Evolutionary conservation across 495 filamentous ascomycete species (phyloP).

Genomic region (Penicillium soppii): DNA sequence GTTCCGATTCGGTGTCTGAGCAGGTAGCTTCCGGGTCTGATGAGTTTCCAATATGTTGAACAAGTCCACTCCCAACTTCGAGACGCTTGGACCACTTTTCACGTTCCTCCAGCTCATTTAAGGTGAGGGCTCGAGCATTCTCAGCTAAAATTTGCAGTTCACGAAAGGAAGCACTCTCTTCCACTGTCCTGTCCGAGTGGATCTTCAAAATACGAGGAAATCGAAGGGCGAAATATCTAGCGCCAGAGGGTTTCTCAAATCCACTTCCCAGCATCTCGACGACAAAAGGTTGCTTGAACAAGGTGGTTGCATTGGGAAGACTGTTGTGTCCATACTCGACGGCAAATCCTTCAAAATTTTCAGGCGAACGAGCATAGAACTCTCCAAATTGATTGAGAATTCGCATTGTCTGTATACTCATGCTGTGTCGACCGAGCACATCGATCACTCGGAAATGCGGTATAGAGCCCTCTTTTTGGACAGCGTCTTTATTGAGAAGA

Average conservation of each 20-base stretch:
- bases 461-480: slow-evolving; percentile 46
- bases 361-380: slow-evolving; percentile 30
- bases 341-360: slow-evolving; percentile 29
- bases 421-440: slow-evolving; percentile 48
- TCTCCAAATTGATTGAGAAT: slow-evolving; percentile 53
- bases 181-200: slow-evolving; percentile 56
- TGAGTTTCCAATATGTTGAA: slow-evolving; percentile 29
- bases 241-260: slow-evolving; percentile 60
- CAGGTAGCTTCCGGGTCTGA: slow-evolving; percentile 20
- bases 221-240: slow-evolving; percentile 58
- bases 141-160: slow-evolving; percentile 58
- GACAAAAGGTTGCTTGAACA: slow-evolving; percentile 63
- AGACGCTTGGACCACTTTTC: slow-evolving; percentile 55
- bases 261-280: slow-evolving; percentile 64
- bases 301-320: slow-evolving; percentile 35
- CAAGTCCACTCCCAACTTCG: slow-evolving; percentile 40
- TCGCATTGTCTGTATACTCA: slow-evolving; percentile 48
- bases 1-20: slow-evolving; percentile 13
- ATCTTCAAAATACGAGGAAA: slow-evolving; percentile 65
- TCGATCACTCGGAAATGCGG: slow-evolving; percentile 68
- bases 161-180: slow-evolving; percentile 53
- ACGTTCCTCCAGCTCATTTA: slow-evolving; percentile 48
- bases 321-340: slow-evolving; percentile 30
- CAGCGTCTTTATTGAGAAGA: slow-evolving; percentile 68
- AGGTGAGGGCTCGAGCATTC: slow-evolving; percentile 39